These are phyloP conservation scores for Graphilbum sp. DNA, from an alignment of 2,329 filamentous ascomycete genomes.

Conservation along the genomic window DNA sequence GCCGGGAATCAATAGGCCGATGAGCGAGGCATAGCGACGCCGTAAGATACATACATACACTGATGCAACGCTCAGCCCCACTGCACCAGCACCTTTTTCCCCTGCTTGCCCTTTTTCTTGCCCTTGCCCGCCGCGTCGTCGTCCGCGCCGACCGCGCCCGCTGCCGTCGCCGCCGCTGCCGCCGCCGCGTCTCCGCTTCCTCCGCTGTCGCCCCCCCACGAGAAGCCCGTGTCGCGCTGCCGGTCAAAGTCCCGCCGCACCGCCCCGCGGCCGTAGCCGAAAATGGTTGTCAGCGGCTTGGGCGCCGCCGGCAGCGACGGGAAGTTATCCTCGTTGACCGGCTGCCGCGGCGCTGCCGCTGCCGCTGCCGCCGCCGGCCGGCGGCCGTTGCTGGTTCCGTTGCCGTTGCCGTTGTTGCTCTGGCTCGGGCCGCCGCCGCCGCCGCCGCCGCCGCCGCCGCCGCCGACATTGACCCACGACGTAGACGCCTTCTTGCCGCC, in stretches of 20 bases:
- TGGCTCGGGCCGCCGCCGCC: not conserved
- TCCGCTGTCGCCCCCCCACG: constrained; percentile 25
- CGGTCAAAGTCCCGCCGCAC: constrained; percentile 37
- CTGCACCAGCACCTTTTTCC: constrained; percentile 44
- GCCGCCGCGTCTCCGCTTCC: constrained; percentile 10
- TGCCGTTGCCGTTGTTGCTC: not conserved
- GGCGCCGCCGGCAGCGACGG: constrained; percentile 67
- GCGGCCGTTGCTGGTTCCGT: not conserved
- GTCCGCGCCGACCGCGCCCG: constrained; percentile 13
- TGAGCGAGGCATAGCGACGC: no score
- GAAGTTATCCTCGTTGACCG: constrained; percentile 46
- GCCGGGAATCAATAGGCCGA: not conserved
- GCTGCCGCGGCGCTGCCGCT: constrained; percentile 1
- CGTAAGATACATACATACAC: no score
- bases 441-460: constrained; percentile 4
- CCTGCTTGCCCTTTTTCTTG: constrained; percentile 42
- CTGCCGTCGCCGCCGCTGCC: constrained; percentile 11
- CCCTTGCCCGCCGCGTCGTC: constrained; percentile 21
- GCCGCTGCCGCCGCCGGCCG: no score
- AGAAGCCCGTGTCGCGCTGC: constrained; percentile 31
- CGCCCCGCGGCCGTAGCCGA: constrained; percentile 39
- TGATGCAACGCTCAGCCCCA: no score
- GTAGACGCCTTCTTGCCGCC: not conserved
- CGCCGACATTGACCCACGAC: no score
- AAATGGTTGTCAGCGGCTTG: constrained; percentile 47